Conservation (phyloP, 306 rosid genomes). For the Trichosanthes truncata region DNA sequence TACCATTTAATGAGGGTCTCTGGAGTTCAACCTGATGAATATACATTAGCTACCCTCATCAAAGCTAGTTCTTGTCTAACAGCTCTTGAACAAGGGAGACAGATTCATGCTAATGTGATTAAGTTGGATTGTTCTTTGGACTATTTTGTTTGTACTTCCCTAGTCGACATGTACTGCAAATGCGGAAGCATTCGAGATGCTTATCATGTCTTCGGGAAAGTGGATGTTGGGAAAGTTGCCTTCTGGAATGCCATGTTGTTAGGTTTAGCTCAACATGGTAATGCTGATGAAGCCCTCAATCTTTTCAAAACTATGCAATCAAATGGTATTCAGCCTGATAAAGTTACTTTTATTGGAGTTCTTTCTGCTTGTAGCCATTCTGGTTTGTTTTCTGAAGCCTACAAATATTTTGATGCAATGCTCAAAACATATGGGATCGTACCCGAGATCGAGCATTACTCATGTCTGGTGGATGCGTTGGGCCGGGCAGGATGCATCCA, state of each 20-base stretch:
- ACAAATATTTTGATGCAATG: constrained; percentile 48
- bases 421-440: constrained; percentile 34
- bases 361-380: constrained; percentile 76
- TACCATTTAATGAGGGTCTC: constrained; percentile 64
- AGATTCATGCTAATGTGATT: constrained; percentile 64
- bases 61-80: constrained; percentile 64
- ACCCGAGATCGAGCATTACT: constrained; percentile 67
- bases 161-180: constrained; percentile 85
- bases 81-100: constrained; percentile 73
- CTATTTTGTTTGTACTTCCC: constrained; percentile 67
- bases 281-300: constrained; percentile 53
- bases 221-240: constrained; percentile 32
- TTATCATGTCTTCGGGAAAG: constrained; percentile 37
- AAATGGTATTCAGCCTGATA: constrained; percentile 42
- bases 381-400: constrained; percentile 62
- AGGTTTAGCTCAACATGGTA: constrained; percentile 79
- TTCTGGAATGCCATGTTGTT: constrained; percentile 79
- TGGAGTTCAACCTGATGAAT: constrained; percentile 65
- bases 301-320: constrained; percentile 50
- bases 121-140: constrained; percentile 52
- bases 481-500: constrained; percentile 62
- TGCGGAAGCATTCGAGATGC: constrained; percentile 73
- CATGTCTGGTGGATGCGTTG: constrained; percentile 71
- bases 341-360: constrained; percentile 66
- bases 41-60: constrained; percentile 66